Conservation (phyloP, 2,329 filamentous ascomycete genomes). For the Aplosporella prunicola region DNA sequence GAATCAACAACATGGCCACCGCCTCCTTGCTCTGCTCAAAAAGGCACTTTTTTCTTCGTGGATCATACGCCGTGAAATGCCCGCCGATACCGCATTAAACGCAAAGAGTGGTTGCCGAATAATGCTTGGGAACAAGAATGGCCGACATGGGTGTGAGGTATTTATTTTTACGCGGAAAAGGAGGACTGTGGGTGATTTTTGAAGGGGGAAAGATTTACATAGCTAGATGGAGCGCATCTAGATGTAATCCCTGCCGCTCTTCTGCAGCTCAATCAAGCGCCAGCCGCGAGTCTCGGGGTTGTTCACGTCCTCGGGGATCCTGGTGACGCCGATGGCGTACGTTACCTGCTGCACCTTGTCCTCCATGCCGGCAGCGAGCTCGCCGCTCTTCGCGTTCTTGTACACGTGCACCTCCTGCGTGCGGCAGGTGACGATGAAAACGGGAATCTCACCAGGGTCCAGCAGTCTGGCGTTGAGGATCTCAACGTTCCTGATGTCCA, state of each 20-base stretch:
- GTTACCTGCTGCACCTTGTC: constrained; percentile 97
- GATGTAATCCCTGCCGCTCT: constrained; percentile 87
- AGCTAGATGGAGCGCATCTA: constrained; percentile 36
- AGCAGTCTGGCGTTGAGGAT: constrained; percentile 71
- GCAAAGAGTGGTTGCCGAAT: too few relatives aligned
- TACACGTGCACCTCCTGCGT: constrained; percentile 98
- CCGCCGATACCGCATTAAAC: too few relatives aligned
- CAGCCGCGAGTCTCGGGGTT: constrained; percentile 95
- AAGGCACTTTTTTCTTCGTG: not conserved
- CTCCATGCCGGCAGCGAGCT: constrained; percentile 94
- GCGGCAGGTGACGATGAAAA: constrained; percentile 93
- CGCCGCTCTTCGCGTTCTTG: constrained; percentile 76
- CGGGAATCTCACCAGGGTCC: constrained; percentile 78
- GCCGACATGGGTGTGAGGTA: too few relatives aligned
- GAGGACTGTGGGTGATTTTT: too few relatives aligned
- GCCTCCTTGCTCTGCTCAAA: not conserved
- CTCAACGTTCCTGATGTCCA: constrained; percentile 92
- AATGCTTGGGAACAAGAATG: too few relatives aligned
- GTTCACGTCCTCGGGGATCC: constrained; percentile 88
- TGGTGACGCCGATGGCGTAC: constrained; percentile 92
- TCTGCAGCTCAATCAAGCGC: constrained; percentile 97
- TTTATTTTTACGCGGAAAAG: too few relatives aligned
- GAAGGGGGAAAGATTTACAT: too few relatives aligned
- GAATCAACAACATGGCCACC: too few relatives aligned
- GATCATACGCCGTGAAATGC: constrained; percentile 1